Evolutionary conservation across 495 filamentous ascomycete genomes (phyloP), one percentile per base, ranked within the genome.

Genomic region (Amphirosellinia nigrospora): DNA sequence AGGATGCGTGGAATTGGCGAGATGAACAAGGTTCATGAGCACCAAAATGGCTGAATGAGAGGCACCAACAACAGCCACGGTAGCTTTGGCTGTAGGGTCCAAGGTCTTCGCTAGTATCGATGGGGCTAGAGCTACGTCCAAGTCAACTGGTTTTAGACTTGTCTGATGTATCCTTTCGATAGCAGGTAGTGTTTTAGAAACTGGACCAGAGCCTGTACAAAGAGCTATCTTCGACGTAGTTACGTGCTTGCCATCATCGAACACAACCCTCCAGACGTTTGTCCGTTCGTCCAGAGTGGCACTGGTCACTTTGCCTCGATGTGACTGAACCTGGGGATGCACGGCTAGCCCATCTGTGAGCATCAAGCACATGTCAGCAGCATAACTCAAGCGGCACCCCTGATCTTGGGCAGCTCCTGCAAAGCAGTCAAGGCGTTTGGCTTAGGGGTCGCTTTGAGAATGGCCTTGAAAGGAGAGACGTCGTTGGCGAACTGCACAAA

Each of bases 1-100:
- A 0, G 86, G 84, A 66, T 89, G 86, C 0, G 83, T 80, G 28
- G 79, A 73, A 52, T 75, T 74, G 19, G 85, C 85, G 15, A 90
- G 81, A 13, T 83, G 78, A 74, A 86, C 78, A 34, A 90, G 79
- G 76, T 90, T 90, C 62, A 88, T 82, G 26, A 90, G 82, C 32
- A 87, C 87, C 7, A 89, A 82, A 28, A 90, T 86, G 41, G 88
- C 88, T 68, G 86, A 88, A 77, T 89, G 87, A 8, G 87, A 89
- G 39, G 87, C 87, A 26, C 88, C 88, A 21, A 90, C 80, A 32
- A 90, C 86, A 26, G 81, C 86, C 45, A 89, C 72, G 26, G 83
- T 85, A 16, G 74, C 64, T 2, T 81, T 74, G 16, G 58, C 65
- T 38, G 78, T 56, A 4, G 70, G 70, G n/a, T 85, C 80, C 3